These are phyloP conservation scores for Perilla frutescens DNA, from an alignment of 257 asterid genomes.

Conservation along the genomic window DNA sequence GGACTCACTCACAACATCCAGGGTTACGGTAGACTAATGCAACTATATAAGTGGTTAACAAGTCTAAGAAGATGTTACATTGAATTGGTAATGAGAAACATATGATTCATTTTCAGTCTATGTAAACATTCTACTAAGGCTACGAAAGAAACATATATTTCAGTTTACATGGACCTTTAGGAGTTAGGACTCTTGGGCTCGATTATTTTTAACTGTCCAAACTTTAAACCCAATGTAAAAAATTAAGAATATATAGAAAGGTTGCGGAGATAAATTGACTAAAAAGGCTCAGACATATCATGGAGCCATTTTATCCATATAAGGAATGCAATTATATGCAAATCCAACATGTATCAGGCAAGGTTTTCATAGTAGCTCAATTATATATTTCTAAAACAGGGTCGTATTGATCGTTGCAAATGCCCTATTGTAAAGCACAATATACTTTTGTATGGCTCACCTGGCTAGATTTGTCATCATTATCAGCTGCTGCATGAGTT, in stretches of 20 bases:
- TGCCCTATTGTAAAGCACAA: constrained; percentile 2
- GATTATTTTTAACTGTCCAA: too few species aligned
- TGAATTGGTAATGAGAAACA: neutral
- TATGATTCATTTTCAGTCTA: neutral
- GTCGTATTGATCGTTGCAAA: constrained; percentile 3
- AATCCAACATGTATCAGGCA: neutral
- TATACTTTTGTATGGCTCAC: constrained; percentile 34
- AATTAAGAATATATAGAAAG: neutral
- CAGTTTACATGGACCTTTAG: too few species aligned
- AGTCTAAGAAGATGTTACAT: neutral
- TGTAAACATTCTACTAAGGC: too few species aligned
- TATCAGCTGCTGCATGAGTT: constrained; percentile 37
- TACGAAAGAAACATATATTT: neutral
- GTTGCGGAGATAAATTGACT: constrained; percentile 5
- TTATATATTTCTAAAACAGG: neutral
- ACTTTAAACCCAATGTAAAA: neutral
- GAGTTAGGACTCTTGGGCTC: too few species aligned
- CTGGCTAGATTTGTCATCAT: constrained; percentile 44
- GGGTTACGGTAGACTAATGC: neutral
- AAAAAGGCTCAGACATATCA: neutral
- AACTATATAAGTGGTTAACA: neutral
- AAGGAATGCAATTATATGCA: neutral
- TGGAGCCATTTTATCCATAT: neutral
- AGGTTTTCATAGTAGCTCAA: neutral
- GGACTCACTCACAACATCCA: neutral